A percentile compares a stretch with the other conserved stretches of the same genome.
Evolutionary conservation across 768 basidiomycete species (phyloP).

Genomic region (Paxillus rubicundulus): DNA sequence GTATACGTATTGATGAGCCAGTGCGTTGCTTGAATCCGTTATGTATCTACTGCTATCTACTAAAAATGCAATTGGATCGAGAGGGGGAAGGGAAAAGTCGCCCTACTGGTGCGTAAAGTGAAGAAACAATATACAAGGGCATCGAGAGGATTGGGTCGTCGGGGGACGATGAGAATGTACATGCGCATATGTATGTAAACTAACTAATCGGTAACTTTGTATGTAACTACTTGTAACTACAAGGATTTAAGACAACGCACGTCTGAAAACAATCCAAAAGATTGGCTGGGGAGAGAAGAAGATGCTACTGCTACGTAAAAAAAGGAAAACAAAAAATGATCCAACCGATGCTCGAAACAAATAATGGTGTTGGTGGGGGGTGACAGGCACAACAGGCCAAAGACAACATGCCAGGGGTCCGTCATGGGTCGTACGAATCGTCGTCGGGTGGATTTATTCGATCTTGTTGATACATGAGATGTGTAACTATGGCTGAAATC

Average conservation of each 20-base stretch:
- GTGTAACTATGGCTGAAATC: conserved; percentile 9
- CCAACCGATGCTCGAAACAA: conserved; percentile 29
- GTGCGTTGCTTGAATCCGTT: conserved; percentile 21
- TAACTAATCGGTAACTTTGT: conserved; percentile 37
- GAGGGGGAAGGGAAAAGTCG: conserved; percentile 25
- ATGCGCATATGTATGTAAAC: conserved; percentile 9
- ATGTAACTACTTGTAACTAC: conserved; percentile 32
- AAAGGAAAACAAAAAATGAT: conserved; percentile 13
- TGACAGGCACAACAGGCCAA: conserved; percentile 21
- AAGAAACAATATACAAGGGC: conserved; percentile 2
- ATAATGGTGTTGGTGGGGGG: conserved; percentile 21
- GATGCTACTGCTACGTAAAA: conserved; percentile 23
- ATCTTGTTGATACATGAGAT: conserved; percentile 12
- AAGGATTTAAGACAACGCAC: conserved; percentile 22
- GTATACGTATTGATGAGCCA: conserved; percentile 20
- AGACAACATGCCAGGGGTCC: conserved; percentile 7
- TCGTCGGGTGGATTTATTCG: background rate
- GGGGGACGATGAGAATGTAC: conserved; percentile 6
- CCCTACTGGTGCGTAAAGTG: background rate
- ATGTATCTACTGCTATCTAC: conserved; percentile 40
- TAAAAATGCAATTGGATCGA: conserved; percentile 33
- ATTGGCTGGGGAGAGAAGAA: conserved; percentile 2
- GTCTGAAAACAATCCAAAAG: conserved; percentile 5
- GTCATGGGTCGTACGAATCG: conserved; percentile 8
- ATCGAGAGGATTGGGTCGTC: conserved; percentile 3